Conservation (phyloP, 139 green algal species). For the Parachlorella kessleri region DNA sequence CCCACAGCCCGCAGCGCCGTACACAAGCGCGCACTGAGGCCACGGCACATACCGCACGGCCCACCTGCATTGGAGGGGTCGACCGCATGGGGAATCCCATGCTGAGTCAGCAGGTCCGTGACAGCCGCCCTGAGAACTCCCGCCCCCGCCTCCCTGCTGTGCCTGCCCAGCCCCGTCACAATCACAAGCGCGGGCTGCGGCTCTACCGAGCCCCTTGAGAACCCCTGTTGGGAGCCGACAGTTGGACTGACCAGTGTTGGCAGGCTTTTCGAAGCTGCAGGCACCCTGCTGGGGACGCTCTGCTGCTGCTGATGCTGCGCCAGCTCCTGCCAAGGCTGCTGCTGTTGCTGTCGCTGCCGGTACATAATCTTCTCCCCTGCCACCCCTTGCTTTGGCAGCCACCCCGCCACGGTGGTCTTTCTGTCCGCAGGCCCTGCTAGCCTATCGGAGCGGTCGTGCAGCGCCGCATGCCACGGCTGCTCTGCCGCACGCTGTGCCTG, state of each 20-base stretch:
- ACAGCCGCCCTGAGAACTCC: constrained; percentile 24
- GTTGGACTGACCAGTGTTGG: too few species aligned
- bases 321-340: neutral
- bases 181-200: neutral
- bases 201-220: neutral
- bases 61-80: constrained; percentile 18
- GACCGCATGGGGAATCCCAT: constrained; percentile 2
- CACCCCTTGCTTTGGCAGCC: neutral
- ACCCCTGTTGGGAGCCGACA: too few species aligned
- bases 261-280: neutral
- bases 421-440: too few species aligned
- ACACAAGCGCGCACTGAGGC: neutral
- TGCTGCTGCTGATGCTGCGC: neutral
- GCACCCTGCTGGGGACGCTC: neutral
- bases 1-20: too few species aligned
- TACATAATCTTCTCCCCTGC: neutral
- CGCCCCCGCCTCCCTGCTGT: constrained; percentile 8
- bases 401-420: neutral
- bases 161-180: constrained; percentile 18
- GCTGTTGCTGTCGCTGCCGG: neutral
- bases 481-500: neutral
- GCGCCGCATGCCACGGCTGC: neutral
- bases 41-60: neutral
- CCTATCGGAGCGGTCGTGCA: too few species aligned
- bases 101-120: constrained; percentile 10